A percentile compares a stretch with the other conserved stretches of the same genome.
Conservation (phyloP, 2,329 filamentous ascomycete species). For the Fusarium sp. region DNA sequence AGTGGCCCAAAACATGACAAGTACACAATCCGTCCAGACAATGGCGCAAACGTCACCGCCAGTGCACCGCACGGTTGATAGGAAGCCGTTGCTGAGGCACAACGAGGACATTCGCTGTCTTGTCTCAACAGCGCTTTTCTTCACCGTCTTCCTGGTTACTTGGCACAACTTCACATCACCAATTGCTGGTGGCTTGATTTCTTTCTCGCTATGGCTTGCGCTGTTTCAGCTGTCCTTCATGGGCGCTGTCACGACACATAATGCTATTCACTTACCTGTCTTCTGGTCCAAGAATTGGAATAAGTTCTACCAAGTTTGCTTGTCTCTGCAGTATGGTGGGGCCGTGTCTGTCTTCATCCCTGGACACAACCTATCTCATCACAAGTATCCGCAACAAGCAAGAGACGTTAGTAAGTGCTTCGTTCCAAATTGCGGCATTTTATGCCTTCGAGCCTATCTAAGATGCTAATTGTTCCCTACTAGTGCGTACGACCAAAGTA, state of each 20-base stretch:
- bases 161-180: constrained; percentile 25
- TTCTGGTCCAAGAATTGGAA: constrained; percentile 26
- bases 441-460: no score
- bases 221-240: constrained; percentile 26
- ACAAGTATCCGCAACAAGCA: constrained; percentile 31
- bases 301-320: constrained; percentile 29
- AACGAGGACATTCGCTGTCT: constrained; percentile 23
- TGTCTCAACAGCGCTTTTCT: constrained; percentile 17
- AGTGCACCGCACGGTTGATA: neutral
- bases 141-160: constrained; percentile 20
- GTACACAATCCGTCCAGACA: neutral
- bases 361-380: constrained; percentile 27
- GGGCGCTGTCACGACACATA: constrained; percentile 24
- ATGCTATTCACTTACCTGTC: constrained; percentile 18
- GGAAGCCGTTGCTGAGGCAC: constrained; percentile 10
- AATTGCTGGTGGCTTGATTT: neutral
- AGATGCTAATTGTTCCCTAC: neutral
- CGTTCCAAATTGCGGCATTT: neutral
- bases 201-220: constrained; percentile 20
- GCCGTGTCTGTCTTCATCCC: constrained; percentile 24
- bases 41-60: neutral
- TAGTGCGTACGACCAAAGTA: constrained; percentile 28
- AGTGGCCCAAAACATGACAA: neutral
- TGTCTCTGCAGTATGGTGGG: constrained; percentile 27
- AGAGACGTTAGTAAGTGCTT: constrained; percentile 25